phyloP scores from a whole-genome alignment of 345 rosid species.

The Xanthoceras sorbifolium region DNA sequence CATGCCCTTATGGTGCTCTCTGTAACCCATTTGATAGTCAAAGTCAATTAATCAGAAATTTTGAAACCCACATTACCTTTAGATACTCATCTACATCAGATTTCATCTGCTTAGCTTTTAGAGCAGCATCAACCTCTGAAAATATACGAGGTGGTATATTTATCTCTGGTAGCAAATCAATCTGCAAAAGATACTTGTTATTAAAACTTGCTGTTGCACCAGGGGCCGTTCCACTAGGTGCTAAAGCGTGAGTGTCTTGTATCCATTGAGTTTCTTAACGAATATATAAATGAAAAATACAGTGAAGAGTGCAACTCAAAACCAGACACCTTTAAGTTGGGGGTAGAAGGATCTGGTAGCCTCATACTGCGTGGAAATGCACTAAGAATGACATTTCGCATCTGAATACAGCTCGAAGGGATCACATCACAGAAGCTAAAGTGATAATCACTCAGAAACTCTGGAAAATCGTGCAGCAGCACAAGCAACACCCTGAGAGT shows the following conservation, averaged over 20 bases:
- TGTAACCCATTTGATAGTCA: not conserved
- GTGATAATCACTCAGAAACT: constrained; percentile 43
- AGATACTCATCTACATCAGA: constrained; percentile 48
- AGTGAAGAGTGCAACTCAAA: not conserved
- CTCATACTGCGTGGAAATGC: constrained; percentile 45
- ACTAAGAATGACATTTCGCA: constrained; percentile 45
- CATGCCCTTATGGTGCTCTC: not conserved
- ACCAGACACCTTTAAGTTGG: constrained; percentile 38
- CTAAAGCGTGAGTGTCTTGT: no score
- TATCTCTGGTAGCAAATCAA: constrained; percentile 45
- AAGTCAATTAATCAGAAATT: constrained; percentile 1
- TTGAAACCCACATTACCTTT: constrained; percentile 27
- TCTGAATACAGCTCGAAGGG: constrained; percentile 47
- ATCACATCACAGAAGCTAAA: constrained; percentile 46
- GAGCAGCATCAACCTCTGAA: constrained; percentile 46
- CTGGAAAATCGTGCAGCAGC: constrained; percentile 47
- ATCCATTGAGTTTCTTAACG: no score
- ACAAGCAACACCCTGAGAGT: constrained; percentile 44
- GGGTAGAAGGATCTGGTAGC: constrained; percentile 49
- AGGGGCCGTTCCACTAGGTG: no score
- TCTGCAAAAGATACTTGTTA: constrained; percentile 20
- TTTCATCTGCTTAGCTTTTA: constrained; percentile 40
- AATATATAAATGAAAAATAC: not conserved
- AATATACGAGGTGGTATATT: constrained; percentile 34
- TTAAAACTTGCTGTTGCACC: no score